Conservation (phyloP, 257 asterid species). For the Nicotiana undulata region DNA sequence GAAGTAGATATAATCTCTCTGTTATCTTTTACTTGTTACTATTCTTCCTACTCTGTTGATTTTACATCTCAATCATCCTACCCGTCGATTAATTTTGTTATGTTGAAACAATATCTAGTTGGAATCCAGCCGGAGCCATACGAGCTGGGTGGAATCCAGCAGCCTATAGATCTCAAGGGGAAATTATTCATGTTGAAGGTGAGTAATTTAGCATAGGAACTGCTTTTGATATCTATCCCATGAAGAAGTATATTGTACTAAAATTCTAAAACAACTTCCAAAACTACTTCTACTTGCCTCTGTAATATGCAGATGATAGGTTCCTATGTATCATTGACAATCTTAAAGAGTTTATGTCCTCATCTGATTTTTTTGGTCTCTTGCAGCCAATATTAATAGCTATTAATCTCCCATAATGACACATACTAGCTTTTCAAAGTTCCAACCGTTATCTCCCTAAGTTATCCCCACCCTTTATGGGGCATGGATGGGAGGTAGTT, state of each 20-base stretch:
- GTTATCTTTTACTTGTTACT: neutral
- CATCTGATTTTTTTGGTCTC: neutral
- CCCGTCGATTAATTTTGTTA: neutral
- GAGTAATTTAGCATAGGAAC: conserved; percentile 19
- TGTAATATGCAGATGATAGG: neutral
- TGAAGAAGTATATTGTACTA: neutral
- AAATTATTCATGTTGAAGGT: conserved; percentile 70
- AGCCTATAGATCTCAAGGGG: conserved; percentile 59
- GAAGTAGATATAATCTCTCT: neutral
- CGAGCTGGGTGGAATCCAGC: conserved; percentile 86
- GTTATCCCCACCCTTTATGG: neutral
- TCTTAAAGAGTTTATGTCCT: neutral
- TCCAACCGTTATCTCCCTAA: neutral
- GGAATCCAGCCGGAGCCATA: conserved; percentile 96
- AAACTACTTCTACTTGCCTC: neutral
- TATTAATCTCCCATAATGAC: neutral
- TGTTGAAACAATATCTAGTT: conserved; percentile 37
- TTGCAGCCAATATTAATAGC: neutral
- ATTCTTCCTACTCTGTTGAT: neutral
- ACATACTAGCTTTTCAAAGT: neutral
- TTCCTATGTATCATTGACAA: neutral
- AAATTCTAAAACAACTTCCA: neutral
- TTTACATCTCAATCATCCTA: neutral
- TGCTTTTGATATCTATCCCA: neutral
- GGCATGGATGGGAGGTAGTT: neutral